Evolutionary conservation across 495 filamentous ascomycete genomes (phyloP).

Genomic region (Cetradonia linearis): DNA sequence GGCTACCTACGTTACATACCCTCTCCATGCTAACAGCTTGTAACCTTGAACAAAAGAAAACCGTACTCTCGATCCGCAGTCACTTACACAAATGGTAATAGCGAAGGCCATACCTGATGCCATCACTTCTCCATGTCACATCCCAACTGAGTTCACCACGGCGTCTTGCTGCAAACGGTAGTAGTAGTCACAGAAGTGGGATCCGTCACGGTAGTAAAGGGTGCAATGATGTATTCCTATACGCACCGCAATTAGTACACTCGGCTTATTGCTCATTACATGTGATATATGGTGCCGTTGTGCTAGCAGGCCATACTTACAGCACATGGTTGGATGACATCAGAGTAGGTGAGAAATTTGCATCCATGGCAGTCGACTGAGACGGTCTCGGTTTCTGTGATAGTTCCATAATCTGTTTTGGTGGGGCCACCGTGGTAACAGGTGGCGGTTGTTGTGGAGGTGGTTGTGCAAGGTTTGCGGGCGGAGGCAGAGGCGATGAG

Average conservation of each 20-base stretch:
- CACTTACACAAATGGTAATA: no score
- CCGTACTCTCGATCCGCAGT: no score
- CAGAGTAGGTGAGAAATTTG: neutral
- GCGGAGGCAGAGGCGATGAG: neutral
- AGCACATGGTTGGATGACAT: neutral
- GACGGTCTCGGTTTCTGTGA: neutral
- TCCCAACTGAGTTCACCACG: neutral
- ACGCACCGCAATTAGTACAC: neutral
- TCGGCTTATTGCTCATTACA: neutral
- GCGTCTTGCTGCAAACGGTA: neutral
- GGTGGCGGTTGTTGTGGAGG: neutral
- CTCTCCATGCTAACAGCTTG: no score
- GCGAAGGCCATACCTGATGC: no score
- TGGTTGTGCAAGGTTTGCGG: neutral
- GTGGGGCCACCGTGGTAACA: neutral
- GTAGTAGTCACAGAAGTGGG: neutral
- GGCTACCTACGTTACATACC: no score
- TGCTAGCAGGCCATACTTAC: neutral
- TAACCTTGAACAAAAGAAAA: no score
- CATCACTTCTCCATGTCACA: neutral
- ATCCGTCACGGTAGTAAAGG: neutral
- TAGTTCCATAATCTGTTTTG: neutral
- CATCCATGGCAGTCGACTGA: constrained; percentile 5
- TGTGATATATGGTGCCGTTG: neutral
- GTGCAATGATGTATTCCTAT: neutral